Conservation (phyloP, 1,139 yeast species). For the Taphrina populina region DNA sequence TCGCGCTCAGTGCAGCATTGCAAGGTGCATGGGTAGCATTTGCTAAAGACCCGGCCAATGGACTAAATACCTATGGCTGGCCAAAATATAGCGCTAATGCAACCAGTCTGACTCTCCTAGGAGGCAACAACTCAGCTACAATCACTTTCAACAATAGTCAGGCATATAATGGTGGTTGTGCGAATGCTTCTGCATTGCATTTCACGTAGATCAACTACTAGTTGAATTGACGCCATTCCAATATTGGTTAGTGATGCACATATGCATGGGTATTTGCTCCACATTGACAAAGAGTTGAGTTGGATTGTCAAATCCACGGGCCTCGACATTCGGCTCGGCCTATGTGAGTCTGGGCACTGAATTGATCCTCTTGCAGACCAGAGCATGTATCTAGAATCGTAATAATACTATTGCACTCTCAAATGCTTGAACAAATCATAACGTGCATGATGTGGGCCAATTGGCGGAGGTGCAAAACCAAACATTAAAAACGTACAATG, state of each 20-base stretch:
- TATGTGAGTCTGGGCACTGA: too few relatives aligned
- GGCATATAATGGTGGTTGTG: background rate
- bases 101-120: slow-evolving; percentile 1
- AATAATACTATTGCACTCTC: too few relatives aligned
- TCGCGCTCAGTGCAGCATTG: background rate
- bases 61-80: slow-evolving; percentile 14
- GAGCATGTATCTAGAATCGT: too few relatives aligned
- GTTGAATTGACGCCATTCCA: background rate
- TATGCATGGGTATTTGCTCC: too few relatives aligned
- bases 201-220: background rate
- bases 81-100: slow-evolving; percentile 9
- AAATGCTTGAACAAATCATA: too few relatives aligned
- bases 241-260: background rate
- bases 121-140: slow-evolving; percentile 1
- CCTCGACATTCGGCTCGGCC: too few relatives aligned
- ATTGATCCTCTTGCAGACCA: too few relatives aligned
- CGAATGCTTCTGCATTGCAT: background rate
- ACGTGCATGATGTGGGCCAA: too few relatives aligned
- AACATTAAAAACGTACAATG: too few relatives aligned
- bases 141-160: background rate
- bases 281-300: too few relatives aligned
- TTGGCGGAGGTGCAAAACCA: too few relatives aligned
- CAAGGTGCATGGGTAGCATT: slow-evolving; percentile 23
- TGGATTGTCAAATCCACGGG: too few relatives aligned
- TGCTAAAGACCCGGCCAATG: slow-evolving; percentile 12